Percentiles rank a stretch among this genome's conserved stretches.
Evolutionary conservation across 139 green algal genomes (phyloP).

Genomic region (Ulvella scutata): DNA sequence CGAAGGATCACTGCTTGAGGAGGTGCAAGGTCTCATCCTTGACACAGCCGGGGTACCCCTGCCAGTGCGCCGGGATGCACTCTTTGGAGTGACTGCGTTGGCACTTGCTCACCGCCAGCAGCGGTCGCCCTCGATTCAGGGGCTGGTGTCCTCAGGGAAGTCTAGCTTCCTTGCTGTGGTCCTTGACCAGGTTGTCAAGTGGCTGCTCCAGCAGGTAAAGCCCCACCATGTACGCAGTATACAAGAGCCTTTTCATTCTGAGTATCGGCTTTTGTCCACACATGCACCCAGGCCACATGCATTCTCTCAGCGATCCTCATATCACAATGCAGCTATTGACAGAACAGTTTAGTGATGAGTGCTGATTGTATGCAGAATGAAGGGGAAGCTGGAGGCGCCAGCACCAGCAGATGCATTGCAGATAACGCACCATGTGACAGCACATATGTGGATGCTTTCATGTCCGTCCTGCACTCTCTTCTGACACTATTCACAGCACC

Average conservation of each 20-base stretch:
- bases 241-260: too few species aligned
- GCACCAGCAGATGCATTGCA: too few species aligned
- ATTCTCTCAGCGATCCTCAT: too few species aligned
- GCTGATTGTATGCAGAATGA: too few species aligned
- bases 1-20: not conserved
- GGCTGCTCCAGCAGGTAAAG: not conserved
- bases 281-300: too few species aligned
- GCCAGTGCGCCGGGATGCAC: not conserved
- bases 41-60: not conserved
- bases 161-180: not conserved
- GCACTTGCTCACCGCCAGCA: not conserved
- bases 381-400: too few species aligned
- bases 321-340: too few species aligned
- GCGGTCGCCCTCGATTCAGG: not conserved
- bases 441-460: not conserved
- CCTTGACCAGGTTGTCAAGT: not conserved
- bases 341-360: too few species aligned
- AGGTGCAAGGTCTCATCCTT: not conserved
- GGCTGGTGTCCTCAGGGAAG: not conserved
- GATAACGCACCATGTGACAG: not conserved
- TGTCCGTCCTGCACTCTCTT: not conserved
- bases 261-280: too few species aligned
- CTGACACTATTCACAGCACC: not conserved
- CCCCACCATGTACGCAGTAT: not conserved
- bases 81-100: not conserved